Base-by-base conservation (phyloP, 2,329 filamentous ascomycete genomes). In the Neobulgaria alba region DNA sequence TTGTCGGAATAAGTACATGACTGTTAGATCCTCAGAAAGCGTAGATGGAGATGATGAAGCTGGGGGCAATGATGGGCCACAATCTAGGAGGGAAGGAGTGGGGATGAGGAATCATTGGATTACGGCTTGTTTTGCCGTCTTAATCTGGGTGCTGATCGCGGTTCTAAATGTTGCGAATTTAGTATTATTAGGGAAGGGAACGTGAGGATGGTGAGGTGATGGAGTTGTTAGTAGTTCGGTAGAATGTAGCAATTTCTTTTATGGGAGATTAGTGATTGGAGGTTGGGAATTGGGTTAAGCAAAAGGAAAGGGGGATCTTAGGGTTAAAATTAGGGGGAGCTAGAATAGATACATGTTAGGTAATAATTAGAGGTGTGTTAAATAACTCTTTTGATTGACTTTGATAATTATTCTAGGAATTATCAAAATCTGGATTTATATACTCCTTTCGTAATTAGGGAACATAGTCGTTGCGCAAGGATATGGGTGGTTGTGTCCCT, bases 131-230 rank as follows among this genome's bases (percentile, higher is more conserved):
- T 47, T 87, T 44, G 75, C 75, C 1, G 61, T 76, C 0, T 9
- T 77, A 1, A 74, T 92, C 34, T 92, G 86, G 85, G 45, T 80
- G 1, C 61, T 88, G 19, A 85, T 92, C 56, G 73, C 79, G 0
- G 65, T 84, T 5, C 83, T 90, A 81, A 89, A 90, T 57, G 68
- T 87, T n/a, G 81, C 84, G 0, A 73, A 85, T 46, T 58, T 89
- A 50, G 84, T 86, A 3, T 59, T 89, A 7, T 57, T 85, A 53
- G 80, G 77, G 3, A 53, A 54, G 36, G 54, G 54, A 26, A 26
- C 7, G 23, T 26, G 23, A 7, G 23, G 7, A 26, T 7, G 12
- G 23, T 26, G 12, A 12, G 23, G 7, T 26, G 7, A 12, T 7
- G 23, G n/a, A n/a, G n/a, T n/a, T n/a, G n/a, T n/a, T n/a, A n/a